Conservation (phyloP, 163 green algal species). For the Prototheca cutis region DNA sequence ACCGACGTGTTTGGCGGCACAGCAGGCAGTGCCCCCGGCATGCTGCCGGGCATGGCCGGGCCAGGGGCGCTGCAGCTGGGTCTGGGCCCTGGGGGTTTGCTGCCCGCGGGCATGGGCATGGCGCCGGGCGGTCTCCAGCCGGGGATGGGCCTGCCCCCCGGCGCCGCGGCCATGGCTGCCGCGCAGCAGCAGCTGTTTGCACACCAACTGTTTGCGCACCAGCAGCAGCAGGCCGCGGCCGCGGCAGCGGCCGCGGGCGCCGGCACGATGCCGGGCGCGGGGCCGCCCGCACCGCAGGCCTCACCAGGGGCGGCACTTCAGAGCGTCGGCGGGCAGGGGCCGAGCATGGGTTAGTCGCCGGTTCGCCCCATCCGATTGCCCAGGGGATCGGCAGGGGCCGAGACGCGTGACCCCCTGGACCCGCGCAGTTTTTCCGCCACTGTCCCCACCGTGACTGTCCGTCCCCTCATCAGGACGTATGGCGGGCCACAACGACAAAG, state of each 20-base stretch:
- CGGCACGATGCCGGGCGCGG: neutral
- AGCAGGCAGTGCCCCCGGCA: neutral
- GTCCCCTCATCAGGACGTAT: no score
- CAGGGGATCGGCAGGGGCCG: neutral
- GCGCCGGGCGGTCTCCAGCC: neutral
- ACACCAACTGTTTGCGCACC: conserved; percentile 22
- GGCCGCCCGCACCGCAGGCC: neutral
- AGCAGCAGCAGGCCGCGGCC: conserved; percentile 6
- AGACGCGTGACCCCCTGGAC: neutral
- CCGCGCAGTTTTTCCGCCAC: no score
- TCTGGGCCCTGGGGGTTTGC: neutral
- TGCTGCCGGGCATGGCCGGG: neutral
- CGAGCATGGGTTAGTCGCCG: neutral
- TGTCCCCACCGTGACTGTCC: no score
- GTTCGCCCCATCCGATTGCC: neutral
- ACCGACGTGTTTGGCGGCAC: no score
- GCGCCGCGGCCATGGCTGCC: neutral
- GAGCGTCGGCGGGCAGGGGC: neutral
- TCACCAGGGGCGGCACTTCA: no score
- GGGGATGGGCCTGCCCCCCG: conserved; percentile 1
- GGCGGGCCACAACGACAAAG: no score
- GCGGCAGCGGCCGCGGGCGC: neutral
- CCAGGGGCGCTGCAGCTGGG: neutral
- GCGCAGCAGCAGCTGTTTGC: conserved; percentile 9
- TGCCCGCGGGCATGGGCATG: neutral